Conservation (phyloP, 1,139 yeast species). For the Hyphopichia pseudoburtonii region DNA sequence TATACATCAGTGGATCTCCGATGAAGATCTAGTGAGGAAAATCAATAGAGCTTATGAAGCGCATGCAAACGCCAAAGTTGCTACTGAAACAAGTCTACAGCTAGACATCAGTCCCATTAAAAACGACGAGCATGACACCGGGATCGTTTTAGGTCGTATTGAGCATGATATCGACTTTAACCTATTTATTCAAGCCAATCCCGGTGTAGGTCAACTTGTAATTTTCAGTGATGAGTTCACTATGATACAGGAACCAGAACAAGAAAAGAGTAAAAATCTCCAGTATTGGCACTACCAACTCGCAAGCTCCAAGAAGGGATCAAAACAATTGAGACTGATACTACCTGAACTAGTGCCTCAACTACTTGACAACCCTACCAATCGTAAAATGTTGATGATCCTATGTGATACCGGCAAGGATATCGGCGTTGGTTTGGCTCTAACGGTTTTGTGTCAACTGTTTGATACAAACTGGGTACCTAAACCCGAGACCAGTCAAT, state of each 20-base stretch:
- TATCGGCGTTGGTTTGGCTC: conserved; percentile 58
- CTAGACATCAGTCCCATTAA: conserved; percentile 12
- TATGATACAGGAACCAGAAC: conserved; percentile 20
- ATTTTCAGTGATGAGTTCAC: conserved; percentile 23
- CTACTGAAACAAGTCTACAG: neutral
- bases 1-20: conserved; percentile 37
- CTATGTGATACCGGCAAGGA: conserved; percentile 69
- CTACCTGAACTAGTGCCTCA: conserved; percentile 37
- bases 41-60: conserved; percentile 13
- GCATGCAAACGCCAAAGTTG: neutral
- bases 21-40: conserved; percentile 17
- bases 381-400: conserved; percentile 32
- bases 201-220: conserved; percentile 16
- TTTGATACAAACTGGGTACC: conserved; percentile 44
- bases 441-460: conserved; percentile 49
- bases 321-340: conserved; percentile 50
- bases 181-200: conserved; percentile 10
- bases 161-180: conserved; percentile 13
- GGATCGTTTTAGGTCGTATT: conserved; percentile 31
- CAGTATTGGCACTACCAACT: conserved; percentile 22
- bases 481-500: conserved; percentile 12
- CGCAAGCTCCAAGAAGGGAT: conserved; percentile 59
- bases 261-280: neutral
- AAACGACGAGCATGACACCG: conserved; percentile 19
- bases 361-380: neutral